Evolutionary conservation across 768 basidiomycete genomes (phyloP).

Genomic region (Tulasnella sp.): DNA sequence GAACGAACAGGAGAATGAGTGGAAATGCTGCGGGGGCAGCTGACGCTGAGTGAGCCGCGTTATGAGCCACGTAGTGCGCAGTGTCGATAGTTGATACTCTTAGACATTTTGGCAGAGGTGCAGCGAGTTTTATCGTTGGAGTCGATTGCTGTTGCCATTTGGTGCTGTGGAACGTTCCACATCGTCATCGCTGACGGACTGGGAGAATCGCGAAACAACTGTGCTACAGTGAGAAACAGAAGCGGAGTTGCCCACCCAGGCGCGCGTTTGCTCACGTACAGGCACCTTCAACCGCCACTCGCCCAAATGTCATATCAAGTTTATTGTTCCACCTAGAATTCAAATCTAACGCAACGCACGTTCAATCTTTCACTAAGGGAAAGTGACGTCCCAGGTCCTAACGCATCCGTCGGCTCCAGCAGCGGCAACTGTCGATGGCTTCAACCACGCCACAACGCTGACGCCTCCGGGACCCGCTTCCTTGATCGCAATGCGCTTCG

Average conservation of each 20-base stretch:
- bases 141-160: not conserved
- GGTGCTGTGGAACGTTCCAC: not conserved
- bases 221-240: not conserved
- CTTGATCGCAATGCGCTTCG: conserved; percentile 71
- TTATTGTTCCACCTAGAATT: not conserved
- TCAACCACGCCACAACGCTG: conserved; percentile 70
- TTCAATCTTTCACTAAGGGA: conserved; percentile 6
- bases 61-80: not conserved
- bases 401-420: conserved; percentile 79
- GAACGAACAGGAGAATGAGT: no score
- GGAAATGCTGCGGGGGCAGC: not conserved
- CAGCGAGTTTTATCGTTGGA: not conserved
- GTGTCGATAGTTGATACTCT: not conserved
- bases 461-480: conserved; percentile 84
- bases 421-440: conserved; percentile 51
- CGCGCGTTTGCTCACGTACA: not conserved
- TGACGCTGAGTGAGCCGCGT: not conserved
- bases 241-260: not conserved
- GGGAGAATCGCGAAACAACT: not conserved
- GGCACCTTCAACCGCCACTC: not conserved
- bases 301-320: not conserved
- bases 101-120: not conserved
- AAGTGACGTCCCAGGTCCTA: conserved; percentile 48
- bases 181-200: not conserved
- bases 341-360: not conserved